Conservation (phyloP, 1,284 basidiomycete genomes). For the Ceratorhiza oryzae-sativae region DNA sequence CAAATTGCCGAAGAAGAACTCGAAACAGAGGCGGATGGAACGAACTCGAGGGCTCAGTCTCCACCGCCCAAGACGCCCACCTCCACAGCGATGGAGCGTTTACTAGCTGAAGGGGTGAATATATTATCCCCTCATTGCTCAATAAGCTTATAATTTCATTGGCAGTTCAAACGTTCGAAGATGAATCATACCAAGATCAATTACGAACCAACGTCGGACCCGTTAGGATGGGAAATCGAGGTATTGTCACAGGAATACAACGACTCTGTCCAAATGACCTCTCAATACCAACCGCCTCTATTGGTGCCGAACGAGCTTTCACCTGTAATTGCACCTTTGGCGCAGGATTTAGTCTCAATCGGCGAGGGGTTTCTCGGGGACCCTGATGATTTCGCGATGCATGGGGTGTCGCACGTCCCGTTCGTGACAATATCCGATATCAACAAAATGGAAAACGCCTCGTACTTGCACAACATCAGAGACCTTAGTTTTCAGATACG, state of each 20-base stretch:
- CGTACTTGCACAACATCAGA: slow-evolving; percentile 27
- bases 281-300: slow-evolving; percentile 21
- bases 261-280: slow-evolving; percentile 16
- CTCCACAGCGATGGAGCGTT: slow-evolving; percentile 28
- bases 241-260: slow-evolving; percentile 1
- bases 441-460: slow-evolving; percentile 27
- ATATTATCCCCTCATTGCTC: too few species aligned
- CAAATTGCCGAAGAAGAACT: slow-evolving; percentile 19
- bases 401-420: slow-evolving; percentile 21
- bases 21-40: slow-evolving; percentile 6
- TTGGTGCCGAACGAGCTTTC: slow-evolving; percentile 17
- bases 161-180: slow-evolving; percentile 5
- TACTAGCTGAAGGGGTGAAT: slow-evolving; percentile 27
- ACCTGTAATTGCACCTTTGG: slow-evolving; percentile 23
- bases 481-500: slow-evolving; percentile 23
- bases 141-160: too few species aligned
- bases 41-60: background rate
- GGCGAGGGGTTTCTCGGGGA: background rate
- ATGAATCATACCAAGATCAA: background rate
- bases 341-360: background rate
- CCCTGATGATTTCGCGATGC: background rate
- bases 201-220: background rate
- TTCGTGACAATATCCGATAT: slow-evolving; percentile 37
- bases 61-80: background rate
- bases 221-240: background rate